Evolutionary conservation across 2,329 filamentous ascomycete species (phyloP).

Genomic region (Trichophyton equinum): DNA sequence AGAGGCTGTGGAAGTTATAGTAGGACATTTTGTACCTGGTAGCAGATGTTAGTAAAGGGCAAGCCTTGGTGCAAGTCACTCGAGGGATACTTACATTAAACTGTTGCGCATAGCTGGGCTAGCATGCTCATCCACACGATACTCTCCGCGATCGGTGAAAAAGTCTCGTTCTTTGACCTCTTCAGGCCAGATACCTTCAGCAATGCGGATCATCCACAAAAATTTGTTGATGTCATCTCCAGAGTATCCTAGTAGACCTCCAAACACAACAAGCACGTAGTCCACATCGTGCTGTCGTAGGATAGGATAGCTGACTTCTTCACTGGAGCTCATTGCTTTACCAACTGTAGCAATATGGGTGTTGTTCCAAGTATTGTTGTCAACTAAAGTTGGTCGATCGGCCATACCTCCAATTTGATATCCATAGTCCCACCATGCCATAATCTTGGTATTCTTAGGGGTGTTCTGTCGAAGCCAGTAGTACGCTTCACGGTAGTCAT

Average conservation of each 20-base stretch:
- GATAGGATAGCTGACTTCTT: constrained; percentile 97
- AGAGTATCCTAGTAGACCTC: constrained; percentile 89
- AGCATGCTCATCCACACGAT: constrained; percentile 83
- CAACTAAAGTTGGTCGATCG: constrained; percentile 87
- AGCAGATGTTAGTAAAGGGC: constrained; percentile 12
- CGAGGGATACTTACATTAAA: constrained; percentile 61
- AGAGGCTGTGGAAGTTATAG: constrained; percentile 89
- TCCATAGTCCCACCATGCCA: constrained; percentile 99
- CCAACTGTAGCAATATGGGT: constrained; percentile 98
- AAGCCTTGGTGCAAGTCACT: not conserved
- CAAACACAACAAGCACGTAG: constrained; percentile 96
- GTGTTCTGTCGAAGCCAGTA: constrained; percentile 99
- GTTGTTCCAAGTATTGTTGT: constrained; percentile 99
- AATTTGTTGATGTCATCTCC: constrained; percentile 99
- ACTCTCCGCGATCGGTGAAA: constrained; percentile 88
- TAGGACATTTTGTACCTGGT: constrained; percentile 99
- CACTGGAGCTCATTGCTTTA: constrained; percentile 94
- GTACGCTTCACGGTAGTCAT: constrained; percentile 98
- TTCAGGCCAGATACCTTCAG: constrained; percentile 98
- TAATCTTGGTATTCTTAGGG: constrained; percentile 85
- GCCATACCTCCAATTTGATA: constrained; percentile 99
- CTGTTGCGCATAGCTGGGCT: constrained; percentile 98
- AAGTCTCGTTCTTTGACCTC: constrained; percentile 95
- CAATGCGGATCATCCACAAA: constrained; percentile 98
- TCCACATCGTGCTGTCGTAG: constrained; percentile 98